Evolutionary conservation across 306 rosid genomes (phyloP).

Genomic region (Hippophae rhamnoides): DNA sequence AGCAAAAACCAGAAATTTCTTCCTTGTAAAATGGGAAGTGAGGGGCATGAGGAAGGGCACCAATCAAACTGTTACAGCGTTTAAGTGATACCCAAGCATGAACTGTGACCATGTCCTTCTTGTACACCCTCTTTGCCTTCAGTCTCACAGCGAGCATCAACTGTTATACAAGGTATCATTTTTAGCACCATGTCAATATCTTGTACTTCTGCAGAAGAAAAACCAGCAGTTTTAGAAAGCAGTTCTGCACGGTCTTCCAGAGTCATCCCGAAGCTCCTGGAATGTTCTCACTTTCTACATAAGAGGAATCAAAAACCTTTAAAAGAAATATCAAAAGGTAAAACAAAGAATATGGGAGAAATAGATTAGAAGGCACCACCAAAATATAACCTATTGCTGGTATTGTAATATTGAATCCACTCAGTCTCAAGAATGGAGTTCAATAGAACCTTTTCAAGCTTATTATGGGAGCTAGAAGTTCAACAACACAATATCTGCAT

Average conservation of each 20-base stretch:
- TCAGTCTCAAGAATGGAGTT: neutral
- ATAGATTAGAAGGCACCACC: neutral
- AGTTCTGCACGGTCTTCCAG: constrained; percentile 70
- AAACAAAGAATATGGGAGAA: neutral
- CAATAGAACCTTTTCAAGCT: neutral
- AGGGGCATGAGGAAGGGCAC: constrained; percentile 94
- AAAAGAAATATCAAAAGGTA: constrained; percentile 10
- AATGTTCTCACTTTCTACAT: constrained; percentile 83
- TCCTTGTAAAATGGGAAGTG: constrained; percentile 84
- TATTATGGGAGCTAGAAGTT: neutral
- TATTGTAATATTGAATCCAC: neutral
- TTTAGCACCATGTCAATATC: constrained; percentile 75
- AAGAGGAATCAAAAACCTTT: constrained; percentile 12
- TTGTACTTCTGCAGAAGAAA: constrained; percentile 58
- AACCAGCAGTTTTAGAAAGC: constrained; percentile 67
- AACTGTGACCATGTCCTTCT: constrained; percentile 80
- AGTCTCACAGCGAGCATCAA: constrained; percentile 67
- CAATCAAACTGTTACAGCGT: constrained; percentile 61
- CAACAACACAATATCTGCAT: neutral
- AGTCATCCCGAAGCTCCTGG: constrained; percentile 83
- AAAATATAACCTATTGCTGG: neutral
- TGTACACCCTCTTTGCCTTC: constrained; percentile 97
- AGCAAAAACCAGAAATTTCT: constrained; percentile 87
- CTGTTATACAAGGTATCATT: constrained; percentile 78
- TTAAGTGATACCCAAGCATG: constrained; percentile 74